Conservation (phyloP, 495 filamentous ascomycete genomes). For the Penicillium lagena region DNA sequence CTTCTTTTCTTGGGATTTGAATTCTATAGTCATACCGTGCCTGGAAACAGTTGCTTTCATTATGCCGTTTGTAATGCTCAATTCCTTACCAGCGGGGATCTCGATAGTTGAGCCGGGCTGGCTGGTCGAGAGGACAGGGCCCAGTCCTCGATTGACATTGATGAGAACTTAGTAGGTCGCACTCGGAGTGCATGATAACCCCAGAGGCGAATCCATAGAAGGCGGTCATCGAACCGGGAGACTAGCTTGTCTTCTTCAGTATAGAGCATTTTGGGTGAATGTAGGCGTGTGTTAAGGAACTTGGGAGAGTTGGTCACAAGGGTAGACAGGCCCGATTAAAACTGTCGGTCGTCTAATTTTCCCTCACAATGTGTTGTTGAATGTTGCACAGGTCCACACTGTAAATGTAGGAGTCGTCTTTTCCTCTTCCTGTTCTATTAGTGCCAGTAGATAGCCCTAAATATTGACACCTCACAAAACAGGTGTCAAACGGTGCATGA, state of each 20-base stretch:
- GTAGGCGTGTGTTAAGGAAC: too few species aligned
- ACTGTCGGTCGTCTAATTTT: too few species aligned
- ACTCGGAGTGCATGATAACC: constrained; percentile 47
- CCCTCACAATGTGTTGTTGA: too few species aligned
- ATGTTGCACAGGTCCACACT: too few species aligned
- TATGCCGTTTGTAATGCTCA: constrained; percentile 42
- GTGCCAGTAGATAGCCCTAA: too few species aligned
- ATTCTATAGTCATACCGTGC: constrained; percentile 45
- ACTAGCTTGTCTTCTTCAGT: constrained; percentile 30
- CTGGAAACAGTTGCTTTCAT: constrained; percentile 42
- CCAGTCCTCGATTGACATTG: constrained; percentile 47
- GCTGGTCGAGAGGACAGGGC: constrained; percentile 32
- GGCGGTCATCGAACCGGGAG: constrained; percentile 46
- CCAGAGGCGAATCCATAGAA: constrained; percentile 51
- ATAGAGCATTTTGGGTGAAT: constrained; percentile 32
- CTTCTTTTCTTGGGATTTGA: constrained; percentile 33
- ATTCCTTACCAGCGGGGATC: constrained; percentile 22
- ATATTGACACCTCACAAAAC: too few species aligned
- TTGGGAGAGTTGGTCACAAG: too few species aligned
- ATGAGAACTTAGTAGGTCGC: constrained; percentile 41
- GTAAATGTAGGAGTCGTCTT: too few species aligned
- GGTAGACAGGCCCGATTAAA: background rate
- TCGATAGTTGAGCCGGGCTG: constrained; percentile 10
- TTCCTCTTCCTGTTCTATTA: too few species aligned
- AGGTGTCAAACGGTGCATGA: too few species aligned